Percentiles rank a stretch among this genome's conserved stretches.
Conservation (phyloP, 78 protist species). For the Isochrysis galbana region DNA sequence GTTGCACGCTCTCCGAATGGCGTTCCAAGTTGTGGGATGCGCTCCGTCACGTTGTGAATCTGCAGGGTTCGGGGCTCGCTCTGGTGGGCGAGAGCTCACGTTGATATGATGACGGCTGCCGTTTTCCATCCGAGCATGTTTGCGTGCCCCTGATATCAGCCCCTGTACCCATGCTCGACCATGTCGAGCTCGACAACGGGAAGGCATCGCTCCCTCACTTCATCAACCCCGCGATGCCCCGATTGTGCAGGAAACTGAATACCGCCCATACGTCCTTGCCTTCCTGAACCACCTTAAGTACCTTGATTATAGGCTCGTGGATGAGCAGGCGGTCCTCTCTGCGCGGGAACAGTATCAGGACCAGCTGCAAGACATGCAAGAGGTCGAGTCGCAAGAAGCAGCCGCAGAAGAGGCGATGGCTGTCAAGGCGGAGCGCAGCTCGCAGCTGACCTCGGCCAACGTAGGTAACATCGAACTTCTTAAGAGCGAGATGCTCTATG, state of each 20-base stretch:
- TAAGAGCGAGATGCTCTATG: background rate
- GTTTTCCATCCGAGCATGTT: too few species aligned
- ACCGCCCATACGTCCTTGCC: conserved; percentile 15
- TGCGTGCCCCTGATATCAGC: too few species aligned
- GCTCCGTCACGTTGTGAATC: too few species aligned
- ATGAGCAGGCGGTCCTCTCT: background rate
- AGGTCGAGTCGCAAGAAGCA: background rate
- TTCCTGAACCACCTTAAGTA: background rate
- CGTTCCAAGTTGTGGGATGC: too few species aligned
- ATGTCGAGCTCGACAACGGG: too few species aligned
- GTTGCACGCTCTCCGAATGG: too few species aligned
- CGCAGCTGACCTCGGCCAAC: background rate
- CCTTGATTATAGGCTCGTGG: conserved; percentile 28
- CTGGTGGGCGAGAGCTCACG: too few species aligned
- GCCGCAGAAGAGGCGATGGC: background rate
- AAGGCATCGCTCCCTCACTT: too few species aligned
- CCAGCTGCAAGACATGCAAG: background rate
- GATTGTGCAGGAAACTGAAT: conserved; percentile 11
- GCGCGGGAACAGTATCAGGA: conserved; percentile 42
- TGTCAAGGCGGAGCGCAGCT: background rate
- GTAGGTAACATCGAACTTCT: background rate
- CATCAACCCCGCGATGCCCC: too few species aligned
- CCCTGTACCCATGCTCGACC: too few species aligned
- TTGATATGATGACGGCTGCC: too few species aligned
- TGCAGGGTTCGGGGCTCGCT: too few species aligned